Evolutionary conservation across 1,284 basidiomycete genomes (phyloP).

Genomic region (Puccinia triticina): DNA sequence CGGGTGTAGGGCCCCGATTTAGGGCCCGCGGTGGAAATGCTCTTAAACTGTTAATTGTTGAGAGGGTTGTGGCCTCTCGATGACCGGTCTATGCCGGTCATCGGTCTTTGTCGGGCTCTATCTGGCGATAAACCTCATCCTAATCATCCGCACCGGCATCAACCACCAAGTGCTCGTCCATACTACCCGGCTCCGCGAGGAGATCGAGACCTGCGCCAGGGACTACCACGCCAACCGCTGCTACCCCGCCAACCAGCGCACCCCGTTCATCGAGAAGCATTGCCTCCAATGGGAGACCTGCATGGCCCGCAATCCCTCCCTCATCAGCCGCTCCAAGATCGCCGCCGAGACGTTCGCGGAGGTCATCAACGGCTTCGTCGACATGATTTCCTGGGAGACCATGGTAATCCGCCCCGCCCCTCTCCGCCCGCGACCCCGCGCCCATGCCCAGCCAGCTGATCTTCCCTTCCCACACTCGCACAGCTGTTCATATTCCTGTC

Average conservation of each 20-base stretch:
- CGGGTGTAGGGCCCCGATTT: too few species aligned
- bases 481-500: slow-evolving; percentile 39
- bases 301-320: slow-evolving; percentile 57
- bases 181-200: slow-evolving; percentile 30
- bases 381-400: slow-evolving; percentile 60
- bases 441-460: too few species aligned
- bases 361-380: slow-evolving; percentile 60
- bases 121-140: slow-evolving; percentile 29
- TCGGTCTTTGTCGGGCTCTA: slow-evolving; percentile 32
- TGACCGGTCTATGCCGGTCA: too few species aligned
- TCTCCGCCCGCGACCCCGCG: neutral
- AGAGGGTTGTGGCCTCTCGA: too few species aligned
- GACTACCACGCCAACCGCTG: slow-evolving; percentile 48
- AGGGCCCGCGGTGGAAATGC: too few species aligned
- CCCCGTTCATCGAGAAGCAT: slow-evolving; percentile 45
- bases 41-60: too few species aligned
- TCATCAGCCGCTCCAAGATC: slow-evolving; percentile 59
- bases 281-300: slow-evolving; percentile 57
- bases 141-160: slow-evolving; percentile 34
- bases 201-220: slow-evolving; percentile 40
- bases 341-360: slow-evolving; percentile 60
- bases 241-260: slow-evolving; percentile 33
- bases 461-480: neutral
- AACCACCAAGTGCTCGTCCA: slow-evolving; percentile 17
- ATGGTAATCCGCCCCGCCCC: slow-evolving; percentile 52